Conservation (phyloP, 2,329 filamentous ascomycete species). For the Teratosphaeriaceae sp. region DNA sequence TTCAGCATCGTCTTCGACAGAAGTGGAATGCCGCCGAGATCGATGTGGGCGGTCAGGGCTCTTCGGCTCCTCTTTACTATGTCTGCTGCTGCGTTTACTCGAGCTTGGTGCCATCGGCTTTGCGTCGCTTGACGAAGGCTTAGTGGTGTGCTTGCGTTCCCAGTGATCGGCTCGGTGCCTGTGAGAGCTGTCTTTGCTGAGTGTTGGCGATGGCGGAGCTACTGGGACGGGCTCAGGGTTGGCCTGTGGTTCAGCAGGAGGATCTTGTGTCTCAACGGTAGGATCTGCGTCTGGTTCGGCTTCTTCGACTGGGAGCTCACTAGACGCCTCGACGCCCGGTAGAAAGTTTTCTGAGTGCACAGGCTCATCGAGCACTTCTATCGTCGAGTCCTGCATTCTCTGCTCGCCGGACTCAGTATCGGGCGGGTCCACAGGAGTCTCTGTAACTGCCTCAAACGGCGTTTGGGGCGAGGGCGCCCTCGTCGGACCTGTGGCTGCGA, state of each 20-base stretch:
- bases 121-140: conserved; percentile 11
- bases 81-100: conserved; percentile 14
- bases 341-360: too few relatives aligned
- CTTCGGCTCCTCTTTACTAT: conserved; percentile 7
- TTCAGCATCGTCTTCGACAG: conserved; percentile 16
- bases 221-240: not conserved
- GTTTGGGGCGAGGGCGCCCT: not conserved
- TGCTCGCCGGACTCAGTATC: too few relatives aligned
- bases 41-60: conserved; percentile 13
- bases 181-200: conserved; percentile 17
- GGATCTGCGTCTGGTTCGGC: too few relatives aligned
- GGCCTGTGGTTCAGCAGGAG: not conserved
- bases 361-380: too few relatives aligned
- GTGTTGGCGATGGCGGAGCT: conserved; percentile 17
- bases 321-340: too few relatives aligned
- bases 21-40: conserved; percentile 8
- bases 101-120: conserved; percentile 13
- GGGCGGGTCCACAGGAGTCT: too few relatives aligned
- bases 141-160: conserved; percentile 15
- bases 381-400: too few relatives aligned
- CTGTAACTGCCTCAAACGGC: not conserved
- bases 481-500: too few relatives aligned
- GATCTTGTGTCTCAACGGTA: not conserved
- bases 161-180: conserved; percentile 18
- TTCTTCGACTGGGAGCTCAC: too few relatives aligned